These are phyloP conservation scores for Aspergillus quadricinctus DNA, from an alignment of 2,329 filamentous ascomycete species.

Conservation along the genomic window DNA sequence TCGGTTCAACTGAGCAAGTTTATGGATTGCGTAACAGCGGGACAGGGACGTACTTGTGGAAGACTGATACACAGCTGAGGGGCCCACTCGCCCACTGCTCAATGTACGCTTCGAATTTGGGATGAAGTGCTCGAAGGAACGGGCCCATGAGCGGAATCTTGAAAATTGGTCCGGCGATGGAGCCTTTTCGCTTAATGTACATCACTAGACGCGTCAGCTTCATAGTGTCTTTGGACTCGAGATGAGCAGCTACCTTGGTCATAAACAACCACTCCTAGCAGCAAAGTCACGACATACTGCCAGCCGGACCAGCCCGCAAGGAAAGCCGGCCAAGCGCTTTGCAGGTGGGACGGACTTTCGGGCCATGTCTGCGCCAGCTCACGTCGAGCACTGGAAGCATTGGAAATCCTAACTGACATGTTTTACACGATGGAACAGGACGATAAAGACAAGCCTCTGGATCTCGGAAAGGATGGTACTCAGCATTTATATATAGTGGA, in stretches of 20 bases:
- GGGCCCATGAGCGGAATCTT: slow-evolving; percentile 79
- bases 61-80: slow-evolving; percentile 87
- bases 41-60: slow-evolving; percentile 69
- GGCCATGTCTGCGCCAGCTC: slow-evolving; percentile 7
- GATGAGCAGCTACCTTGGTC: slow-evolving; percentile 65
- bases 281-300: slow-evolving; percentile 46
- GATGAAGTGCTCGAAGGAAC: slow-evolving; percentile 79
- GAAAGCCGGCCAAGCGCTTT: not conserved
- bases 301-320: slow-evolving; percentile 38
- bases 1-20: not conserved
- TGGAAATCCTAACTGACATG: slow-evolving; percentile 9
- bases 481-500: not conserved
- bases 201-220: slow-evolving; percentile 47
- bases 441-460: not conserved
- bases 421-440: not conserved
- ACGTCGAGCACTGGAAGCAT: slow-evolving; percentile 8
- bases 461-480: not conserved
- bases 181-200: slow-evolving; percentile 65
- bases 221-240: not conserved
- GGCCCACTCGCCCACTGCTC: slow-evolving; percentile 83
- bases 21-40: not conserved
- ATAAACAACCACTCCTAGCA: slow-evolving; percentile 67
- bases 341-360: not conserved
- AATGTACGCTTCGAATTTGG: slow-evolving; percentile 78
- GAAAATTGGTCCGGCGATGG: slow-evolving; percentile 64